These are phyloP conservation scores for Drosera capensis DNA, from an alignment of 148 eudicot genomes.

Conservation along the genomic window DNA sequence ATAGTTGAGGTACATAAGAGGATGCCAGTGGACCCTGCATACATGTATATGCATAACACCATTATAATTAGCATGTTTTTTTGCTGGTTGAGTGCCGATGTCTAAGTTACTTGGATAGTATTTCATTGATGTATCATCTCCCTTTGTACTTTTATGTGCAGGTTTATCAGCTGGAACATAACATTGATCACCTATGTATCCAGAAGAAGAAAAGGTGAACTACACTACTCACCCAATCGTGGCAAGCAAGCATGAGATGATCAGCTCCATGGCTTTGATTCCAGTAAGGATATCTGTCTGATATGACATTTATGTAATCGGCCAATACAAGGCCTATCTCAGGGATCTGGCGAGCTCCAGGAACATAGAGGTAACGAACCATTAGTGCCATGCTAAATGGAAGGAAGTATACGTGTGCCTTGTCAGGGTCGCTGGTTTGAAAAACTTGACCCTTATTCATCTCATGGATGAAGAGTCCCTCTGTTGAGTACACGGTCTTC, in stretches of 20 bases:
- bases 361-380: conserved; percentile 14
- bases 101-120: not conserved
- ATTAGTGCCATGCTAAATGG: conserved; percentile 17
- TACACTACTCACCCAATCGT: conserved; percentile 20
- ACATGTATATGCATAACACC: not conserved
- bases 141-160: too few relatives aligned
- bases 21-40: not conserved
- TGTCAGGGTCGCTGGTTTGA: conserved; percentile 13
- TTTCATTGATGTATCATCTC: too few relatives aligned
- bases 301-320: conserved; percentile 12
- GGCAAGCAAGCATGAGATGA: conserved; percentile 28
- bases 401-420: conserved; percentile 21
- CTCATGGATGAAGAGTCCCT: conserved; percentile 21
- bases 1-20: not conserved
- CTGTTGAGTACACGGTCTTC: conserved; percentile 20
- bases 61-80: not conserved
- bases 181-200: not conserved
- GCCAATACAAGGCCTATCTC: not conserved
- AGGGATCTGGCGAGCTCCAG: conserved; percentile 2
- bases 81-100: not conserved
- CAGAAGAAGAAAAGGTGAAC: not conserved
- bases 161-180: too few relatives aligned
- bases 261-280: conserved; percentile 24
- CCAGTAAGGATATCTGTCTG: conserved; percentile 26
- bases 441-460: conserved; percentile 13